Evolutionary conservation across 305 asterid genomes (phyloP).

Genomic region (Fraxinus latifolia): DNA sequence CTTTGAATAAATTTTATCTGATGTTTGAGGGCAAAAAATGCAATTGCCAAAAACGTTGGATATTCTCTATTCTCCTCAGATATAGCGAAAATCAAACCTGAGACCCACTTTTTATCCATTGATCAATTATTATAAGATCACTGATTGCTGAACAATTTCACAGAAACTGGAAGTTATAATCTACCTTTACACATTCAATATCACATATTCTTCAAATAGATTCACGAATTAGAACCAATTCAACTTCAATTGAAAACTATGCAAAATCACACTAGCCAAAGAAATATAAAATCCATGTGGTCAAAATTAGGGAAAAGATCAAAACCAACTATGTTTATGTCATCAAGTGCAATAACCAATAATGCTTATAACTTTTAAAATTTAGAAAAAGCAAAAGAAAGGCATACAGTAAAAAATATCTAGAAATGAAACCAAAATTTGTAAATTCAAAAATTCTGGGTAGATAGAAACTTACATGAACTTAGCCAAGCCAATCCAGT

Average conservation of each 20-base stretch:
- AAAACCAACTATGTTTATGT: background rate
- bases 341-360: background rate
- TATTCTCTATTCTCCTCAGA: constrained; percentile 29
- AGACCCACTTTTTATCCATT: constrained; percentile 54
- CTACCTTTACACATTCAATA: background rate
- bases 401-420: background rate
- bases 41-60: background rate
- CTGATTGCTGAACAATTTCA: constrained; percentile 28
- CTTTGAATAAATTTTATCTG: background rate
- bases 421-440: constrained; percentile 13
- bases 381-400: background rate
- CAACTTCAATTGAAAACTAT: background rate
- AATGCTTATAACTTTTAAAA: background rate
- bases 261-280: background rate
- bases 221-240: background rate
- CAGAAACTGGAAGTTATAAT: background rate
- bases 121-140: constrained; percentile 17
- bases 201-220: constrained; percentile 13
- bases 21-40: background rate
- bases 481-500: constrained; percentile 8
- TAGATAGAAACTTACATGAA: constrained; percentile 32
- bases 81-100: constrained; percentile 20
- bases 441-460: background rate
- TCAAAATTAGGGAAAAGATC: background rate
- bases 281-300: background rate